Evolutionary conservation across 805 yeast genomes (phyloP).

Genomic region (Scheffersomyces stipitis): DNA sequence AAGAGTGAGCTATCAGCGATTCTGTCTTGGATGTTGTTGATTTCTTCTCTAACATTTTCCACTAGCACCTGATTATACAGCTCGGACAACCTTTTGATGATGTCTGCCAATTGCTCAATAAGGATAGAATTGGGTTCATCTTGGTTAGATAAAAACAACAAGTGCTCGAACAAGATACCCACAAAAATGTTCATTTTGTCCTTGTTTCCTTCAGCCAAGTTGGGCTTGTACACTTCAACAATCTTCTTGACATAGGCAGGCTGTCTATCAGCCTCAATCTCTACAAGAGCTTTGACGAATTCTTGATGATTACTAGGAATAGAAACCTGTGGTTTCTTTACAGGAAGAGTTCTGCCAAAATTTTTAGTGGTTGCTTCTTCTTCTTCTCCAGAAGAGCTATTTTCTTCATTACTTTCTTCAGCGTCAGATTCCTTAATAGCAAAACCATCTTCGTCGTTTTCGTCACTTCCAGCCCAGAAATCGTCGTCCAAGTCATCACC

Average conservation of each 20-base stretch:
- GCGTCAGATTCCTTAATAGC: conserved; percentile 30
- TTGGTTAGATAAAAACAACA: conserved; percentile 43
- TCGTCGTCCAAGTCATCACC: conserved; percentile 70
- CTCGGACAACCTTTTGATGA: conserved; percentile 60
- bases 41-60: conserved; percentile 56
- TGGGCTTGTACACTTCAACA: conserved; percentile 66
- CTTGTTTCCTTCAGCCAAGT: conserved; percentile 78
- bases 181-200: conserved; percentile 66
- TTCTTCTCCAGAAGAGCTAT: conserved; percentile 24
- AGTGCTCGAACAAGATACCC: conserved; percentile 61
- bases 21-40: conserved; percentile 55
- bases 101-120: conserved; percentile 42
- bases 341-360: conserved; percentile 7
- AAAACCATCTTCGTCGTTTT: conserved; percentile 47
- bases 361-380: conserved; percentile 15
- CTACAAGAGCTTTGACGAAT: conserved; percentile 30
- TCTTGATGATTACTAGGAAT: conserved; percentile 31
- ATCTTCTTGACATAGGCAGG: conserved; percentile 53
- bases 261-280: conserved; percentile 41
- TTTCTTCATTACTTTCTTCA: conserved; percentile 40
- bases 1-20: conserved; percentile 27
- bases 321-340: conserved; percentile 5
- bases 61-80: conserved; percentile 65
- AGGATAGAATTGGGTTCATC: conserved; percentile 22
- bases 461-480: conserved; percentile 60